A percentile compares a stretch with the other conserved stretches of the same genome.
These are phyloP conservation scores for Pseudogymnoascus sp. DNA, from an alignment of 2,329 filamentous ascomycete species.

Conservation along the genomic window DNA sequence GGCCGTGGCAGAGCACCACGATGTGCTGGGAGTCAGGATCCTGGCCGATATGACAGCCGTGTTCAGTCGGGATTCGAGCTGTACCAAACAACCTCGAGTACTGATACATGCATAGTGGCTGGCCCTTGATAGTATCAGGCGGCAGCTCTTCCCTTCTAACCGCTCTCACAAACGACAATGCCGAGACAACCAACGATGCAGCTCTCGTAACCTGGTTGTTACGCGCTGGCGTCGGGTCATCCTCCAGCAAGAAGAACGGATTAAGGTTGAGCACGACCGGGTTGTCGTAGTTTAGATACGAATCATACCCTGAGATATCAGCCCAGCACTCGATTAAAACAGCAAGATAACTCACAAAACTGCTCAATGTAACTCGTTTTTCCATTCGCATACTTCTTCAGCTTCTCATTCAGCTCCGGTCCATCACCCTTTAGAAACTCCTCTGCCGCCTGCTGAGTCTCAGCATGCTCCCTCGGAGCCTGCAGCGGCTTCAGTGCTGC, in stretches of 20 bases:
- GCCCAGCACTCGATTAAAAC: background rate
- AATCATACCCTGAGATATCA: conserved; percentile 74
- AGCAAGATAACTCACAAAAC: conserved; percentile 62
- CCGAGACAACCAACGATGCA: conserved; percentile 82
- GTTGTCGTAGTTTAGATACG: conserved; percentile 95
- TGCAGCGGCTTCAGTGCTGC: conserved; percentile 74
- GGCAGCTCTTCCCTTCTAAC: conserved; percentile 88
- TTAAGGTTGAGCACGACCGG: conserved; percentile 96
- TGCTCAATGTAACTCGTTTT: conserved; percentile 98
- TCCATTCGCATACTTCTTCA: conserved; percentile 82
- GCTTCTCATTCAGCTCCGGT: conserved; percentile 73
- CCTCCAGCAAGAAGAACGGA: conserved; percentile 93
- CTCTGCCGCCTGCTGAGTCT: conserved; percentile 69
- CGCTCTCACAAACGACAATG: conserved; percentile 84
- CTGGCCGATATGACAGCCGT: conserved; percentile 92
- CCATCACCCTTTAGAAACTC: conserved; percentile 80
- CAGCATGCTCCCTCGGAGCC: conserved; percentile 67
- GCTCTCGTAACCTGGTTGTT: conserved; percentile 96
- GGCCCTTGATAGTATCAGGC: conserved; percentile 75
- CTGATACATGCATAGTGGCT: conserved; percentile 94
- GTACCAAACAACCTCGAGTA: conserved; percentile 94
- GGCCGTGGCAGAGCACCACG: conserved; percentile 85
- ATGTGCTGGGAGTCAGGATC: conserved; percentile 89
- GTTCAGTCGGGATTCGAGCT: conserved; percentile 83
- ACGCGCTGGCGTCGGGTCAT: conserved; percentile 90